phyloP scores from a whole-genome alignment of 2,329 filamentous ascomycete species.

The Tolypocladium inflatum region DNA sequence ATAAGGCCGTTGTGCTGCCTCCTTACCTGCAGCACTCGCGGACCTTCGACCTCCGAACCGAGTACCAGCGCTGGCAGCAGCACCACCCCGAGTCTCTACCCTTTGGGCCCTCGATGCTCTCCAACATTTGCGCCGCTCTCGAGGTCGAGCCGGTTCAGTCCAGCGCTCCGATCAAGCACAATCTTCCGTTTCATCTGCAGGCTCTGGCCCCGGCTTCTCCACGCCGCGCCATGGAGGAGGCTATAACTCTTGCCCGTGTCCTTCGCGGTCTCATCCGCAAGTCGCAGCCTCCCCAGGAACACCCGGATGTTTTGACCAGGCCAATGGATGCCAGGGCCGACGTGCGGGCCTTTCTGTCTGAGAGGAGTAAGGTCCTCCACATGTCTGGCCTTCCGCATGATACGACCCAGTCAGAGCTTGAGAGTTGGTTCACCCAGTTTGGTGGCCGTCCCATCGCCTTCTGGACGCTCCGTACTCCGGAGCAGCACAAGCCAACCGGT shows the following conservation, averaged over 20 bases:
- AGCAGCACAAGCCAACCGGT: conserved; percentile 98
- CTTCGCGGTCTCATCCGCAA: conserved; percentile 90
- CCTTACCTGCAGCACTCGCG: conserved; percentile 96
- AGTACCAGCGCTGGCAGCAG: conserved; percentile 98
- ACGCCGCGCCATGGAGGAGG: conserved; percentile 94
- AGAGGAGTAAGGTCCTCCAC: conserved; percentile 95
- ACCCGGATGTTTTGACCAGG: conserved; percentile 86
- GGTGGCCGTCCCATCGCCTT: conserved; percentile 96
- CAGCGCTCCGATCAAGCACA: conserved; percentile 97
- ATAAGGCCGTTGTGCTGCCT: conserved; percentile 94
- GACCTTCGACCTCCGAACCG: conserved; percentile 91
- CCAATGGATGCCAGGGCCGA: conserved; percentile 96
- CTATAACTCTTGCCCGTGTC: conserved; percentile 86
- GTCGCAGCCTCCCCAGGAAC: conserved; percentile 86
- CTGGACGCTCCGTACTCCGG: conserved; percentile 94
- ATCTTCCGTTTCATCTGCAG: conserved; percentile 94
- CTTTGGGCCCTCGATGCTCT: conserved; percentile 88
- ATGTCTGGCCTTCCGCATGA: conserved; percentile 97
- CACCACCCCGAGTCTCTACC: conserved; percentile 96
- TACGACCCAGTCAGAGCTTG: conserved; percentile 94
- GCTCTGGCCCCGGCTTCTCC: conserved; percentile 91
- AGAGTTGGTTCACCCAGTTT: conserved; percentile 99
- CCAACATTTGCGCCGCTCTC: conserved; percentile 95
- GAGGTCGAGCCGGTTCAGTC: conserved; percentile 97
- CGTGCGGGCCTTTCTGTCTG: conserved; percentile 88